Evolutionary conservation across 768 basidiomycete genomes (phyloP).

Genomic region (Tylopilus felleus): DNA sequence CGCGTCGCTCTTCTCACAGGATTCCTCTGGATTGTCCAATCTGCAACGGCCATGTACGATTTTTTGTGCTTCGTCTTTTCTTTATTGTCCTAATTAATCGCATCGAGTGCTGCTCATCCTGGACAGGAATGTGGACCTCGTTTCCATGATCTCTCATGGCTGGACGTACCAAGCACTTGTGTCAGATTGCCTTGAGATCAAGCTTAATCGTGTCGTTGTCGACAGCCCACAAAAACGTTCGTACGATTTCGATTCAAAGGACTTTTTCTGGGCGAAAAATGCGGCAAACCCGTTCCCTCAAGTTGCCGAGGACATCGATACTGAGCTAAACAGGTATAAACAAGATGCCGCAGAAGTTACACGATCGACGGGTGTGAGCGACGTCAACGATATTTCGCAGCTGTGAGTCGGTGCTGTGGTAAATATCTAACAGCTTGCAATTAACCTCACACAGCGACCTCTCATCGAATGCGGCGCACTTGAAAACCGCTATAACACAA

Average conservation of each 20-base stretch:
- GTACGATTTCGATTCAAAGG: conserved; percentile 96
- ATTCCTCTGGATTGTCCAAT: conserved; percentile 77
- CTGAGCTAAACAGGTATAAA: conserved; percentile 89
- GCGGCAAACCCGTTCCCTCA: conserved; percentile 96
- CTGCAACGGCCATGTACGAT: conserved; percentile 81
- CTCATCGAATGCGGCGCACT: conserved; percentile 86
- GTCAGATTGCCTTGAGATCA: conserved; percentile 96
- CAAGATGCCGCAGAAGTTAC: conserved; percentile 97
- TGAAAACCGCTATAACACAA: conserved; percentile 97
- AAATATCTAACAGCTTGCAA: background rate
- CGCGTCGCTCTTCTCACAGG: conserved; percentile 71
- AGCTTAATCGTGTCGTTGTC: conserved; percentile 90
- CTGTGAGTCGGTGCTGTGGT: conserved; percentile 51
- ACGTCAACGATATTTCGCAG: conserved; percentile 92
- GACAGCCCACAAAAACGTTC: conserved; percentile 69
- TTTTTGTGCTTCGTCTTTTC: background rate
- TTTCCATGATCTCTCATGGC: conserved; percentile 90
- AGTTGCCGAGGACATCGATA: conserved; percentile 95
- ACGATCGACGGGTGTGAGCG: conserved; percentile 90
- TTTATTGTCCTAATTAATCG: conserved; percentile 9
- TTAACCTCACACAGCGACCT: conserved; percentile 55
- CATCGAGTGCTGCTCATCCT: conserved; percentile 82
- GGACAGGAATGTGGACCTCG: conserved; percentile 92
- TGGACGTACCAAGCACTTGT: conserved; percentile 99
- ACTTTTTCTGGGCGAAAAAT: conserved; percentile 99